A percentile compares a stretch with the other conserved stretches of the same genome.
Evolutionary conservation across 2,329 filamentous ascomycete species (phyloP).

Genomic region (Epicoccum nigrum): DNA sequence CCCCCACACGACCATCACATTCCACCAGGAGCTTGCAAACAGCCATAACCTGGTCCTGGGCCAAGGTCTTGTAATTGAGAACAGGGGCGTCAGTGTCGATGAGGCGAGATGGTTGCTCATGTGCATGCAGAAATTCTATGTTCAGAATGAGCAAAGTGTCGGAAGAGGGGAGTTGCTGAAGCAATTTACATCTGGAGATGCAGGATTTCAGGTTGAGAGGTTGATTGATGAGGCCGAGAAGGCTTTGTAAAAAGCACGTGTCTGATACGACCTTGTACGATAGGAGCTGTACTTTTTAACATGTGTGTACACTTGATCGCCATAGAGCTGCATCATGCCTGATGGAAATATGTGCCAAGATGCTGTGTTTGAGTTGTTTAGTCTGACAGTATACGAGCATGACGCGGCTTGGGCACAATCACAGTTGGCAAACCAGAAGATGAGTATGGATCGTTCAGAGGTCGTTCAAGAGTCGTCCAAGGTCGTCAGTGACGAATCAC

Average conservation of each 20-base stretch:
- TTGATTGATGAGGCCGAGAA: conserved; percentile 89
- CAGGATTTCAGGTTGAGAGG: conserved; percentile 79
- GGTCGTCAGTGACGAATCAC: not conserved
- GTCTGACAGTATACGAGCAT: too few species aligned
- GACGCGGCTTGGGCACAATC: too few species aligned
- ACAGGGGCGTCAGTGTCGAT: conserved; percentile 75
- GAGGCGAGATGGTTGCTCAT: conserved; percentile 91
- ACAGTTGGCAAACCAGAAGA: too few species aligned
- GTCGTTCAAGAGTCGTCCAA: too few species aligned
- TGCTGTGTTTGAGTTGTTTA: not conserved
- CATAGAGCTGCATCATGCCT: not conserved
- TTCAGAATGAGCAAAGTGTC: conserved; percentile 60
- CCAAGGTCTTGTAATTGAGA: conserved; percentile 79
- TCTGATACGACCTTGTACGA: not conserved
- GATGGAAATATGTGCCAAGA: not conserved
- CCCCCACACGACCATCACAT: conserved; percentile 92
- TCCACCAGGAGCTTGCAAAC: conserved; percentile 80
- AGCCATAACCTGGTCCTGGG: conserved; percentile 82
- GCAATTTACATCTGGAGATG: conserved; percentile 81
- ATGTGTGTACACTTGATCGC: not conserved
- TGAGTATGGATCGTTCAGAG: too few species aligned
- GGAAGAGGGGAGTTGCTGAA: conserved; percentile 68
- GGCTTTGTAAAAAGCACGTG: conserved; percentile 50
- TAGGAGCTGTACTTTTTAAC: not conserved
- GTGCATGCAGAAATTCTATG: conserved; percentile 94